Percentiles rank a stretch among this genome's conserved stretches.
phyloP scores from a whole-genome alignment of 164 flowering plant genomes.

The Macadamia integrifolia region DNA sequence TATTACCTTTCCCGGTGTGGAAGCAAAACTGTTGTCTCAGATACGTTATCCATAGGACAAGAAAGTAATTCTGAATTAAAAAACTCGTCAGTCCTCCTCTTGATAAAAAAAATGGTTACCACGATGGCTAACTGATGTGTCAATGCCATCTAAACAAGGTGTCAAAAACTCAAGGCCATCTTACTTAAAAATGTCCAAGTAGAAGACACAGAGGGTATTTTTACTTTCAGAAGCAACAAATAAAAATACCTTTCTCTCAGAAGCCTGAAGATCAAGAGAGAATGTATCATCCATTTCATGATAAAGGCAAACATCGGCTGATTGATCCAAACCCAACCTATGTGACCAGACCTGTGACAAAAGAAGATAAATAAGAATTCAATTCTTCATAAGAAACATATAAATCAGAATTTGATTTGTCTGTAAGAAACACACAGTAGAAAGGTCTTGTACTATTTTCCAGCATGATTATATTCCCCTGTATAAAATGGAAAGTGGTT shows the following conservation, averaged over 20 bases:
- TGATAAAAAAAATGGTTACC: conserved; percentile 42
- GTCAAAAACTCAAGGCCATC: conserved; percentile 67
- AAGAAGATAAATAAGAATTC: not conserved
- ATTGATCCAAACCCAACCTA: conserved; percentile 53
- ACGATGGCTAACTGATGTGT: conserved; percentile 80
- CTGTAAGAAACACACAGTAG: no score
- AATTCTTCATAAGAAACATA: no score
- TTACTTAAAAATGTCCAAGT: conserved; percentile 55
- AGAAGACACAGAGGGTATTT: conserved; percentile 65
- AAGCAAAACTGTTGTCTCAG: conserved; percentile 59
- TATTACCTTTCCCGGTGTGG: conserved; percentile 84
- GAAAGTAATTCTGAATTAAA: conserved; percentile 84
- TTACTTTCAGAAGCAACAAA: conserved; percentile 83
- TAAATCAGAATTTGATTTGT: no score
- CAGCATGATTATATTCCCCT: no score
- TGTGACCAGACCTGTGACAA: conserved; percentile 58
- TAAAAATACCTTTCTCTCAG: conserved; percentile 80
- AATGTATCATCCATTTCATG: conserved; percentile 74
- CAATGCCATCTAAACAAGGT: conserved; percentile 69
- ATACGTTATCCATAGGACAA: conserved; percentile 60
- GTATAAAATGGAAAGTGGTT: no score
- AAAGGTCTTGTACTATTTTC: no score
- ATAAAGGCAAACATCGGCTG: conserved; percentile 51
- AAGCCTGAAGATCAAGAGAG: conserved; percentile 61
- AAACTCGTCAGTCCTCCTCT: conserved; percentile 29